Base-by-base conservation (phyloP, 345 rosid genomes). In the thale cress (Arabidopsis thaliana) region DNA sequence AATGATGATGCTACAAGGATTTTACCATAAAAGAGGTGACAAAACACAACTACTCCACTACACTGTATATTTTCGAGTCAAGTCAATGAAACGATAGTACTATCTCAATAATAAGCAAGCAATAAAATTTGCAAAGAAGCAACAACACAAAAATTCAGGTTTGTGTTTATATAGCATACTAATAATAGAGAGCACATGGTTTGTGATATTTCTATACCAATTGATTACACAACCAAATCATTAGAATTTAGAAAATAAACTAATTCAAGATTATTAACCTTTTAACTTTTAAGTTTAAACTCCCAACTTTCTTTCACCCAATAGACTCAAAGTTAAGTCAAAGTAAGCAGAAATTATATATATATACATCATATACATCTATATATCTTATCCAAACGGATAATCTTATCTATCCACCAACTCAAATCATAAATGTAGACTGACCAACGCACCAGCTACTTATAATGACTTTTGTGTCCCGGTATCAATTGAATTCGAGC, bases 361-460 rank as follows among this genome's bases (percentile, higher is more conserved):
- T 33, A 42, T 16, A 7, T 25, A 23, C 30, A 59, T 59, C 44
- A 44, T 9, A 59, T 23, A 20, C 20, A 16, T 16, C 20, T 38
- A 13, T 46, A 13, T 3, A 41, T 48, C 57, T 65, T 65, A 45
- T 64, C 69, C 42, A 45, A 30, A 50, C 7, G 14, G n/a, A 4
- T 16, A n/a, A 50, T 50, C 59, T 67, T 67, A 67, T 25, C 71
- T 36, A 67, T 23, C 49, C 25, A 23, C 34, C n/a, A 52, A 20
- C 30, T 30, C 36, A 38, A 6, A 72, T 20, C 32, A 52, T 72
- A 41, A 72, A 53, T 55, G 65, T 32, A 42, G 1, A 37, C 11
- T 65, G 72, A 65, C 58, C 6, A 34, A 53, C 40, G 4, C 0
- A 40, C 28, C 24, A 52, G 7, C 51, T 25, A 14, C 3, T 25